Conservation (phyloP, 2,329 filamentous ascomycete genomes). For the Phialophora verrucosa region DNA sequence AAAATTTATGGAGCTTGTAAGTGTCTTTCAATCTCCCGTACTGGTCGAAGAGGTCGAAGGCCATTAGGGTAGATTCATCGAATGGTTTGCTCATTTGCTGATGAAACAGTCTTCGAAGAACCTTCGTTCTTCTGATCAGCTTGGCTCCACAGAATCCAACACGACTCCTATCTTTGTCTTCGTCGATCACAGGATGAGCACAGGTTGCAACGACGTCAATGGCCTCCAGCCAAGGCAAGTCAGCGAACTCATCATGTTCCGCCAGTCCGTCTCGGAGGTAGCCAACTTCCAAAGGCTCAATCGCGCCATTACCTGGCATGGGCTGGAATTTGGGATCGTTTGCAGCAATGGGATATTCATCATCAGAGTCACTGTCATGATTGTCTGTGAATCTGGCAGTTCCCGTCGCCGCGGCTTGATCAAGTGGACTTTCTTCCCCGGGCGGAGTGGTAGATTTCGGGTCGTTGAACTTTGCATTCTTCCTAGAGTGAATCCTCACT, state of each 20-base stretch:
- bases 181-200: background rate
- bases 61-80: constrained; percentile 42
- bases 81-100: constrained; percentile 25
- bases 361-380: background rate
- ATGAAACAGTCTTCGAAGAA: background rate
- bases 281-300: constrained; percentile 3
- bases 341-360: background rate
- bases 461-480: constrained; percentile 3
- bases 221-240: constrained; percentile 18
- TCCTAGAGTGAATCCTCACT: constrained; percentile 4
- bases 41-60: constrained; percentile 47
- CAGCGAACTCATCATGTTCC: constrained; percentile 14
- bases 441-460: background rate
- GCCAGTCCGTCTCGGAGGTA: constrained; percentile 11
- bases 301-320: background rate
- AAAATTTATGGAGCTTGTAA: constrained; percentile 42
- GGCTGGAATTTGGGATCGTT: background rate
- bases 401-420: background rate
- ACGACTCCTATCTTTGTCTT: background rate
- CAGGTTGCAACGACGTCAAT: constrained; percentile 14
- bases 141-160: constrained; percentile 14
- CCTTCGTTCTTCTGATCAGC: constrained; percentile 3
- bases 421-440: too few relatives aligned
- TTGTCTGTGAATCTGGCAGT: background rate
- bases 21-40: constrained; percentile 46